Base-by-base conservation (phyloP, 805 yeast species). In the Sugiyamaella qingdaonensis region DNA sequence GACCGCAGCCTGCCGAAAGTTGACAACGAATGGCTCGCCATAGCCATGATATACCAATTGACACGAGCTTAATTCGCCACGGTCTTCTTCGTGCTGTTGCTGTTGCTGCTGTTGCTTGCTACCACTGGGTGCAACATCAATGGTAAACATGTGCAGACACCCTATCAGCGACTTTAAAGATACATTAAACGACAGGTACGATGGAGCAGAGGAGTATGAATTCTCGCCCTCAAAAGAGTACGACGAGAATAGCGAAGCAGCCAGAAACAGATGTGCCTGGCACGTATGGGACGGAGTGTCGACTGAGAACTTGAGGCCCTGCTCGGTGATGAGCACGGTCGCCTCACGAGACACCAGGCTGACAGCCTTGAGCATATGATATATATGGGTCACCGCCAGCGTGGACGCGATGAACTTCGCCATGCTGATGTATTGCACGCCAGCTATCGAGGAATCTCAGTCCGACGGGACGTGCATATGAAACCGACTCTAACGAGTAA, bases 21-120 rank as follows among this genome's bases (percentile, higher is more conserved):
- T 74, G 18, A 84, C 55, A 0, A 78, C 71, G 59, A 85, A 80
- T 0, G 84, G 85, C 9, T 73, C 62, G 0, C 84, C 84, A 7
- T 69, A 63, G 0, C 80, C 79, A 44, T 72, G 66, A 60, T 77
- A 79, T 18, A 77, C 73, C 52, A 83, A 55, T 7, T 82, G 47
- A 51, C 64, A 60, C 49, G 65, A 59, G 49, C 62, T 51, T 21
- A 31, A 11, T 10, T 21, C 33, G n/a, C 42, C 18, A 50, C 27
- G 16, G 36, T 34, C 33, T 14, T 43, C 34, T 29, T 14, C 37
- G 33, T 19, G 18, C 16, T 8, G n/a, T n/a, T n/a, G n/a, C 32
- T 21, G 21, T 21, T 16, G 32, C n/a, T 27, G 13, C 18, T 10
- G 16, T 13, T n/a, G n/a, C 18, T 31, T 24, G 19, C 21, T 19